phyloP scores from a whole-genome alignment of 2,329 filamentous ascomycete genomes.

The Chaetomium sp. region DNA sequence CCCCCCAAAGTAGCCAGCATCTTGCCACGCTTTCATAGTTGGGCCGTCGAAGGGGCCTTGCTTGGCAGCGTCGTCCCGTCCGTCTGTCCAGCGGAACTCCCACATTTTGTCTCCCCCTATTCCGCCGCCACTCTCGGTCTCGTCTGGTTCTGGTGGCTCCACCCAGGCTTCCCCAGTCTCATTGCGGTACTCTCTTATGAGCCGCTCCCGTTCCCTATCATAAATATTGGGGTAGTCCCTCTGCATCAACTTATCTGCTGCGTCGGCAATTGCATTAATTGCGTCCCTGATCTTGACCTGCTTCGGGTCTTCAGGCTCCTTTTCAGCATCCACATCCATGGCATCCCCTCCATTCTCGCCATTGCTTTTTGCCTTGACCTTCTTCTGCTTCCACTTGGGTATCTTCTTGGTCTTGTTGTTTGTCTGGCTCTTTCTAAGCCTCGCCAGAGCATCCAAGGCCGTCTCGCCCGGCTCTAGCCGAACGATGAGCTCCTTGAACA shows the following conservation, averaged over 20 bases:
- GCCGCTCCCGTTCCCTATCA: constrained; percentile 79
- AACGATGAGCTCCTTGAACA: constrained; percentile 72
- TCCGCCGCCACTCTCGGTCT: constrained; percentile 39
- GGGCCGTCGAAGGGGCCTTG: constrained; percentile 85
- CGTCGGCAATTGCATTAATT: constrained; percentile 83
- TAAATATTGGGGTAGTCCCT: constrained; percentile 89
- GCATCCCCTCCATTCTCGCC: constrained; percentile 49
- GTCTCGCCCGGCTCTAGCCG: constrained; percentile 81
- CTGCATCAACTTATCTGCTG: constrained; percentile 82
- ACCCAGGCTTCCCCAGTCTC: constrained; percentile 88
- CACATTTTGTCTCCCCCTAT: constrained; percentile 56
- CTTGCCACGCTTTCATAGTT: constrained; percentile 89
- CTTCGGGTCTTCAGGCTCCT: constrained; percentile 63
- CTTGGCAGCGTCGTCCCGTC: constrained; percentile 72
- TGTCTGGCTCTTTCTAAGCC: constrained; percentile 69
- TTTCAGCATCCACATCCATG: constrained; percentile 73
- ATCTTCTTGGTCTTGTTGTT: constrained; percentile 62
- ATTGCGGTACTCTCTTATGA: constrained; percentile 78
- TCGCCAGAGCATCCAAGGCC: constrained; percentile 80
- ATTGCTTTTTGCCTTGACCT: constrained; percentile 63
- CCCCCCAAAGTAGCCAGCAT: constrained; percentile 89
- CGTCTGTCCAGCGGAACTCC: constrained; percentile 93
- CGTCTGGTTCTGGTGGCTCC: constrained; percentile 43
- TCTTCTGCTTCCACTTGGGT: constrained; percentile 72
- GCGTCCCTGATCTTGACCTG: constrained; percentile 70